These are phyloP conservation scores for Chrysanthemum lavandulifolium DNA, from an alignment of 129 eudicot species.

Conservation along the genomic window DNA sequence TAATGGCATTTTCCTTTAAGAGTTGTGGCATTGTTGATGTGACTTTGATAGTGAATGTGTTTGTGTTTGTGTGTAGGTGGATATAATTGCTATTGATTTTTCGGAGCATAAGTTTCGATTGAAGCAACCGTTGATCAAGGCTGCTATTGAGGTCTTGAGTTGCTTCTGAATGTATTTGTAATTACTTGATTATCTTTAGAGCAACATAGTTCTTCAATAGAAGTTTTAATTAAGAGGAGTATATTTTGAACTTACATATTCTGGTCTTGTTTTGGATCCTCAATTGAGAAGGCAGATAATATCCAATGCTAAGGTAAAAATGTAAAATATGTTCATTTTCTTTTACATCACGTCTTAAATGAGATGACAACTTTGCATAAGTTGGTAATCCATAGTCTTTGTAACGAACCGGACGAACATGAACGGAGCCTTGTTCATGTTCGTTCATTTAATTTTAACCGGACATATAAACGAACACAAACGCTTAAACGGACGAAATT, in stretches of 20 bases:
- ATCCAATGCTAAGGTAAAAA: conserved; percentile 83
- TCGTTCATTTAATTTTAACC: no score
- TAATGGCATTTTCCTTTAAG: neutral
- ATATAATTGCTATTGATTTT: conserved; percentile 84
- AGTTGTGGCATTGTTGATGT: neutral
- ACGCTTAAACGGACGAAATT: no score
- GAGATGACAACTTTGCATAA: conserved; percentile 11
- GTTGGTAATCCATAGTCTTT: neutral
- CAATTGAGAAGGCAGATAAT: conserved; percentile 76
- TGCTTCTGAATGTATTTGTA: neutral
- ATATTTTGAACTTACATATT: conserved; percentile 77
- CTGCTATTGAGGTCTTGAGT: conserved; percentile 64
- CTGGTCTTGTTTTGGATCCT: conserved; percentile 63
- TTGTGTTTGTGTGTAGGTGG: conserved; percentile 58
- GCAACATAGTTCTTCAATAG: neutral
- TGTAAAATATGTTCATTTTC: conserved; percentile 39
- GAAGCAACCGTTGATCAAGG: conserved; percentile 74
- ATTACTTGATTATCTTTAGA: neutral
- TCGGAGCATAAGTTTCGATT: conserved; percentile 68
- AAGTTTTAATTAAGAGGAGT: conserved; percentile 52
- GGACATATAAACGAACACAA: no score
- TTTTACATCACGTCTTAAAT: neutral
- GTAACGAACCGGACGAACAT: no score
- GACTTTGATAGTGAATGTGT: conserved; percentile 9
- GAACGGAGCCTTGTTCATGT: no score